Conservation (phyloP, 1,139 yeast genomes). For the Hyphopichia burtonii region DNA sequence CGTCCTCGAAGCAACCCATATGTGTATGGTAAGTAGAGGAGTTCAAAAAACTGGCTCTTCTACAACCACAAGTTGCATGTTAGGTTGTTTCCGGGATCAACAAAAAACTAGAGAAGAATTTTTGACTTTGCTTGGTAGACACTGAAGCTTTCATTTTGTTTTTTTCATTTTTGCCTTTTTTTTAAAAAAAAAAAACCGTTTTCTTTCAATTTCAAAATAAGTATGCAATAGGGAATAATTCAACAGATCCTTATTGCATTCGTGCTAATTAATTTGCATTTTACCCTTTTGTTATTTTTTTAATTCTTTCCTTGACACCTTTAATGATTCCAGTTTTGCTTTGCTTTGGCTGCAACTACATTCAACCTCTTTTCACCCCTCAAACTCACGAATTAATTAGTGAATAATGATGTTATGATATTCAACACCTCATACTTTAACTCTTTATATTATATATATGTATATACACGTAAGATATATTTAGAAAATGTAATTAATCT, state of each 20-base stretch:
- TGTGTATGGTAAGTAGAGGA: slow-evolving; percentile 99
- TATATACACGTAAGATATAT: not conserved
- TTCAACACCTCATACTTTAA: slow-evolving; percentile 32
- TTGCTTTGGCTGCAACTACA: not conserved
- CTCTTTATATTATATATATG: not conserved
- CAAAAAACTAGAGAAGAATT: slow-evolving; percentile 97
- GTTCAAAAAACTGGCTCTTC: slow-evolving; percentile 93
- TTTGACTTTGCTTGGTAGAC: slow-evolving; percentile 71
- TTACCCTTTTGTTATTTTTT: not conserved
- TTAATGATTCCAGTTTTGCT: slow-evolving; percentile 4
- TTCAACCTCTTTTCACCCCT: not conserved
- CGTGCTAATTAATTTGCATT: slow-evolving; percentile 9
- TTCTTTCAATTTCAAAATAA: too few species aligned
- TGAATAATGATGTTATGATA: slow-evolving; percentile 36
- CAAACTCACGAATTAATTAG: slow-evolving; percentile 8
- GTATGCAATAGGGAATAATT: slow-evolving; percentile 9
- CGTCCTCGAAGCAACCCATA: slow-evolving; percentile 95
- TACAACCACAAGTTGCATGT: slow-evolving; percentile 95
- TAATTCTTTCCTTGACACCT: not conserved
- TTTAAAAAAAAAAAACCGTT: too few species aligned
- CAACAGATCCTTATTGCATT: slow-evolving; percentile 16
- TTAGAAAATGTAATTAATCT: too few species aligned
- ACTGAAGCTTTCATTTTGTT: slow-evolving; percentile 10
- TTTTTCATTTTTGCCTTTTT: not conserved
- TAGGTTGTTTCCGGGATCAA: slow-evolving; percentile 89